phyloP scores from a whole-genome alignment of 305 asterid genomes.

The Rubia tinctorum region DNA sequence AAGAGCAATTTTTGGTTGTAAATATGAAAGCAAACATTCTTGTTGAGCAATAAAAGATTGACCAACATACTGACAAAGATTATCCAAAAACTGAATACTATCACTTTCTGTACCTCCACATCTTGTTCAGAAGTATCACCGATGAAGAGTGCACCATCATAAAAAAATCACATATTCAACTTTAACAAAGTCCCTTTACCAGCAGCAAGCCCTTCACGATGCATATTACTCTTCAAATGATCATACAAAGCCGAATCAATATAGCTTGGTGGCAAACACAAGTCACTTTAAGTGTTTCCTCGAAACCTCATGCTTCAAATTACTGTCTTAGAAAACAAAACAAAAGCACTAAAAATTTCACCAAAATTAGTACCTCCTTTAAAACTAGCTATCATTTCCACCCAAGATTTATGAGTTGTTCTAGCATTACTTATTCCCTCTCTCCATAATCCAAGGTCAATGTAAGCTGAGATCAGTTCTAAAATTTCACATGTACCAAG shows the following conservation, averaged over 20 bases:
- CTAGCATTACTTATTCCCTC: no score
- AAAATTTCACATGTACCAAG: no score
- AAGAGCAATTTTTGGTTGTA: constrained; percentile 31
- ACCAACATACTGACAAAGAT: constrained; percentile 21
- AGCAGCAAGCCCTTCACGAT: constrained; percentile 57
- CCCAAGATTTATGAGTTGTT: no score
- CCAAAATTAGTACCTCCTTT: no score
- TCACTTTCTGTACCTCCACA: constrained; percentile 23
- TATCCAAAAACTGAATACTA: constrained; percentile 23
- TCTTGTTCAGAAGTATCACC: constrained; percentile 39
- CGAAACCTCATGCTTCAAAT: constrained; percentile 62
- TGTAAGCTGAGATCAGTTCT: no score
- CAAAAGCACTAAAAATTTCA: no score
- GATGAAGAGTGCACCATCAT: constrained; percentile 84
- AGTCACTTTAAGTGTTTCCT: constrained; percentile 79
- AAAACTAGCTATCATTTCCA: no score
- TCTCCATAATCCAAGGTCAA: no score
- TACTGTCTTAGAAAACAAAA: constrained; percentile 53
- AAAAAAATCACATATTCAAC: constrained; percentile 86
- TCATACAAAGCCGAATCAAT: constrained; percentile 56
- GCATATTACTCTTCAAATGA: constrained; percentile 81
- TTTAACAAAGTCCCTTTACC: constrained; percentile 70
- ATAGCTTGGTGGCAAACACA: constrained; percentile 82
- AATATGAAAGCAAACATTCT: constrained; percentile 60
- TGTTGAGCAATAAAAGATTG: constrained; percentile 37